These are phyloP conservation scores for Neopestalotiopsis rosae DNA, from an alignment of 2,329 filamentous ascomycete species.

Conservation along the genomic window DNA sequence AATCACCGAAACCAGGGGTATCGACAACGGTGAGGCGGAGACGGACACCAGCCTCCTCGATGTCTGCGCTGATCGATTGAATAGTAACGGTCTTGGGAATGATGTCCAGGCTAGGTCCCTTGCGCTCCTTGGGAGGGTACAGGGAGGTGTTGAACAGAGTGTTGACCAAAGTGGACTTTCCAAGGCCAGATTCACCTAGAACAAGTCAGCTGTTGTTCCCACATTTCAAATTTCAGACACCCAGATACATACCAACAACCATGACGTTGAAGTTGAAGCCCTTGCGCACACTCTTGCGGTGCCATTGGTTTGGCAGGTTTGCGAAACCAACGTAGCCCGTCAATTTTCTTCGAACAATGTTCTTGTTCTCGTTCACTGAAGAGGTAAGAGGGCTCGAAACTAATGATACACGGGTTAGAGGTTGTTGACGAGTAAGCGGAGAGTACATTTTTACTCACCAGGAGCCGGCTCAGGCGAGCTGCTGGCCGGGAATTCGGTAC, in stretches of 20 bases:
- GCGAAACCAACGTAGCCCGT: constrained; percentile 99
- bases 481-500: constrained; percentile 36
- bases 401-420: constrained; percentile 21
- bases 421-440: constrained; percentile 13
- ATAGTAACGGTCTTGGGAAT: constrained; percentile 98
- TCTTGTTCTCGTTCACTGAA: constrained; percentile 75
- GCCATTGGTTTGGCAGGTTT: constrained; percentile 99
- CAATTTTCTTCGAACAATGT: constrained; percentile 97
- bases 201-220: background rate
- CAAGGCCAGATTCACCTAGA: constrained; percentile 95
- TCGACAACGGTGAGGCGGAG: constrained; percentile 96
- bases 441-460: constrained; percentile 43
- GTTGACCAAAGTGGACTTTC: constrained; percentile 99
- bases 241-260: constrained; percentile 84
- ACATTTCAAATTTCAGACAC: background rate
- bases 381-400: constrained; percentile 40
- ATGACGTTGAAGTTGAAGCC: constrained; percentile 99
- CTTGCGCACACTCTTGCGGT: constrained; percentile 99
- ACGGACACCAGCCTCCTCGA: constrained; percentile 97
- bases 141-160: constrained; percentile 99
- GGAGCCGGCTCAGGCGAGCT: constrained; percentile 45
- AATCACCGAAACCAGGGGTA: constrained; percentile 97
- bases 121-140: constrained; percentile 98
- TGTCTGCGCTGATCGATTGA: constrained; percentile 93
- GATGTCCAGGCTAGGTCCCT: constrained; percentile 95